Evolutionary conservation across 169 alveolate genomes (phyloP), one percentile per base, ranked within the genome.

Genomic region (Eimeria falciformis): DNA sequence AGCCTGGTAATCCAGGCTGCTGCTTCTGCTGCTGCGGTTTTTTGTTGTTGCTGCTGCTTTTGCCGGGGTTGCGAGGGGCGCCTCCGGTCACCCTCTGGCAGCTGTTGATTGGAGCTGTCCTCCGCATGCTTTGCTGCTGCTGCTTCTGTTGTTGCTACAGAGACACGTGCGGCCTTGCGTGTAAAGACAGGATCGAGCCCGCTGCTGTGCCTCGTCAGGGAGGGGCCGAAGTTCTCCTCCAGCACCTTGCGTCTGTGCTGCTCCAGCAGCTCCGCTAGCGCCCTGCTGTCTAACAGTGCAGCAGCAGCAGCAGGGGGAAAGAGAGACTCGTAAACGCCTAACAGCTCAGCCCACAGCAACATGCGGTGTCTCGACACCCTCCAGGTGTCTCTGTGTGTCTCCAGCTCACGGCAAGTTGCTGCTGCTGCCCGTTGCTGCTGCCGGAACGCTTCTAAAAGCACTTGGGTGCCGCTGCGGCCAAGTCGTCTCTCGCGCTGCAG

Each of bases 391-490:
- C 86, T 46, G 69, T 47, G 47, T 43, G 58, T 23, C 25, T 47
- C 86, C 4, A 77, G 23, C 23, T 47, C 69, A 5, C 69, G 43
- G 69, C 86, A 77, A 2, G 50, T 9, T 23, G 86, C 86, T 47
- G 86, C 86, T n/a, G 86, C 86, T 25, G 86, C 86, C 4, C 69
- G 68, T 11, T 77, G 86, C 86, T 77, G 86, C 86, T 77, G 86
- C 27, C 69, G 43, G 37, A 46, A 77, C 86, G 47, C 47, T 3
- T 77, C 86, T 23, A 47, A 6, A 12, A 77, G 69, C 86, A 5
- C 5, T 14, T 25, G 14, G 62, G 58, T 43, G 84, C 84, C 43
- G 69, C 47, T 47, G 86, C 69, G 33, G 47, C 27, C 11, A 11
- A 14, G 9, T 46, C 86, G 6, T 2, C 45, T 56, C 46, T 45